A percentile compares a stretch with the other conserved stretches of the same genome.
These are phyloP conservation scores for Thuidium tamariscinum DNA, from an alignment of 225 moss, liverwort and hornwort genomes.

Conservation along the genomic window DNA sequence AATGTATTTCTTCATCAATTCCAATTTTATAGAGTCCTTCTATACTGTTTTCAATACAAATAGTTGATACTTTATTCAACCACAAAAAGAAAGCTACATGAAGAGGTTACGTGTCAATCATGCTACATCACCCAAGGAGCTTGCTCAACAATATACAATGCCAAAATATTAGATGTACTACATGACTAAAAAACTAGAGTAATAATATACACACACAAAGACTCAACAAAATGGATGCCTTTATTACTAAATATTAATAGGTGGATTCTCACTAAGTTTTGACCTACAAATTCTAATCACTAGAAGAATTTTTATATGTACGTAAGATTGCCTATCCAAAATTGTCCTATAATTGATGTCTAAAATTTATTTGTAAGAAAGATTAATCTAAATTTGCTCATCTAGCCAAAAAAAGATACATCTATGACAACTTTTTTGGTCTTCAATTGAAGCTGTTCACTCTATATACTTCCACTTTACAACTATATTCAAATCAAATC, in stretches of 20 bases:
- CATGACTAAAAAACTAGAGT: fast-evolving
- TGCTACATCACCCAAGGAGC: too few species aligned
- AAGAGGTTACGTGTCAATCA: too few species aligned
- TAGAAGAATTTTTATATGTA: fast-evolving
- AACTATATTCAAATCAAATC: background rate
- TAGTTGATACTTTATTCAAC: background rate
- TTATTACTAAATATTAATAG: too few species aligned
- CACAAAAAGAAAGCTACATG: too few species aligned
- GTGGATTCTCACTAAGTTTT: fast-evolving
- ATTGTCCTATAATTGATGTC: too few species aligned
- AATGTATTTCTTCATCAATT: fast-evolving
- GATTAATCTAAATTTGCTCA: background rate
- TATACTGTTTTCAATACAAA: too few species aligned
- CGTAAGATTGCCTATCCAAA: background rate
- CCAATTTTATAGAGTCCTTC: too few species aligned
- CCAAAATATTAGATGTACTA: background rate
- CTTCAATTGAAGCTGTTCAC: background rate
- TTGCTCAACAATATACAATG: too few species aligned
- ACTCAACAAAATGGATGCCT: too few species aligned
- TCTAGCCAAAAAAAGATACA: fast-evolving
- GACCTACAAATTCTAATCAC: fast-evolving
- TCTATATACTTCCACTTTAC: fast-evolving
- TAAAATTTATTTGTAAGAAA: background rate
- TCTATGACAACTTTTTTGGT: fast-evolving
- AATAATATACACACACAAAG: fast-evolving